phyloP scores from a whole-genome alignment of 345 rosid species.

The Boechera retrofracta region DNA sequence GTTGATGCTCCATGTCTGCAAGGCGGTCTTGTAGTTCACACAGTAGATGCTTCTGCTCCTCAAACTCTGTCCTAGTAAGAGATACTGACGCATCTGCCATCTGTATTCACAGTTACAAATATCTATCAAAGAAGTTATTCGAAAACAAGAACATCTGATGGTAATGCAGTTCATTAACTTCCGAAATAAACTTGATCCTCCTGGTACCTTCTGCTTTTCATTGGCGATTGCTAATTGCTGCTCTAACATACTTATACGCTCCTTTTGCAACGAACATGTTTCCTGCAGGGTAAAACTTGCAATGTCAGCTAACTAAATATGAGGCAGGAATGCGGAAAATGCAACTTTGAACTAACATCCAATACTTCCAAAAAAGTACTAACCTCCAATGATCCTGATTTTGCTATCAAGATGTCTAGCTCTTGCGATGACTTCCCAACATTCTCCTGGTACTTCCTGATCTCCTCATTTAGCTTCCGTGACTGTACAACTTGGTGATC shows the following conservation, averaged over 20 bases:
- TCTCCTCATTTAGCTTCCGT: conserved; percentile 58
- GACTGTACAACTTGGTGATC: conserved; percentile 69
- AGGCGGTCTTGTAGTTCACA: conserved; percentile 59
- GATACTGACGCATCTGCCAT: conserved; percentile 58
- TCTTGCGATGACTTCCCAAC: conserved; percentile 72
- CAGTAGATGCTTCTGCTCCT: conserved; percentile 54
- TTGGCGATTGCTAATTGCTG: conserved; percentile 65
- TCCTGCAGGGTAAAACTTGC: conserved; percentile 56
- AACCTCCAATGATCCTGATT: conserved; percentile 78
- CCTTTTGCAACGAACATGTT: conserved; percentile 77
- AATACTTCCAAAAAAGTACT: conserved; percentile 35
- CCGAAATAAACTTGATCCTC: not conserved
- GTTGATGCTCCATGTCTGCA: conserved; percentile 60
- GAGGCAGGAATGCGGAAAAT: not conserved
- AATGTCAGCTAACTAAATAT: conserved; percentile 21
- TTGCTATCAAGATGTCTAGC: conserved; percentile 60
- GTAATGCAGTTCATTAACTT: conserved; percentile 17
- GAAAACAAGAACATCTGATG: not conserved
- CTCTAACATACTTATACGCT: conserved; percentile 66
- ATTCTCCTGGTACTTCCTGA: conserved; percentile 60
- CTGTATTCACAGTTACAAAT: conserved; percentile 47
- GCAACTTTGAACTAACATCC: conserved; percentile 57
- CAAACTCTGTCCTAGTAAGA: conserved; percentile 58
- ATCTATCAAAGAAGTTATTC: not conserved
- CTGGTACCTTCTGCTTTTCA: conserved; percentile 77